Percentiles rank a stretch among this genome's conserved stretches.
phyloP scores from a whole-genome alignment of 1,284 basidiomycete species.

The Retiboletus flavoniger region DNA sequence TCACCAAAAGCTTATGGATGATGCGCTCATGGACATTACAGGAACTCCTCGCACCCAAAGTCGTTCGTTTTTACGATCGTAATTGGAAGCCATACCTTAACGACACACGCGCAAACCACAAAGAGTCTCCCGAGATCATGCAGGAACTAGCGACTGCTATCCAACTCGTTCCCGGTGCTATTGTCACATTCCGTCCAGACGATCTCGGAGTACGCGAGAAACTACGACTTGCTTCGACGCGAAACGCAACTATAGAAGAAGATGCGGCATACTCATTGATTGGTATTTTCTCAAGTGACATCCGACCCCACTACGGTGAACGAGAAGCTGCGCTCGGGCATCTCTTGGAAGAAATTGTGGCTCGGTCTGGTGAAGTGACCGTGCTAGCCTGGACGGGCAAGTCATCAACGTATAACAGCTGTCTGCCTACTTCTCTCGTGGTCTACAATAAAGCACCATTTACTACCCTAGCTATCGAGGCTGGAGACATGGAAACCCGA shows the following conservation, averaged over 20 bases:
- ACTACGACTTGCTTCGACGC: too few relatives aligned
- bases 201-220: too few relatives aligned
- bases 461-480: too few relatives aligned
- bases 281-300: background rate
- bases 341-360: background rate
- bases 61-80: background rate
- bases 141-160: background rate
- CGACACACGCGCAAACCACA: too few relatives aligned
- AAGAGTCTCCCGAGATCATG: background rate
- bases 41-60: background rate
- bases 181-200: background rate
- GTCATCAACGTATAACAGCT: too few relatives aligned
- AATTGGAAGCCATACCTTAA: background rate
- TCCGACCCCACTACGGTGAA: background rate
- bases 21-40: too few relatives aligned
- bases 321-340: background rate
- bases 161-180: background rate
- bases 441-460: too few relatives aligned
- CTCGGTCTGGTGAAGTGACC: background rate
- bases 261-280: background rate
- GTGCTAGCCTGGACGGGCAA: background rate
- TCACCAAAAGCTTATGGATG: too few relatives aligned
- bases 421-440: too few relatives aligned
- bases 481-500: too few relatives aligned
- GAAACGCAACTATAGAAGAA: too few relatives aligned